Evolutionary conservation across 805 yeast genomes (phyloP), one percentile per base, ranked within the genome.

Genomic region (Jamesozyma gamospora): DNA sequence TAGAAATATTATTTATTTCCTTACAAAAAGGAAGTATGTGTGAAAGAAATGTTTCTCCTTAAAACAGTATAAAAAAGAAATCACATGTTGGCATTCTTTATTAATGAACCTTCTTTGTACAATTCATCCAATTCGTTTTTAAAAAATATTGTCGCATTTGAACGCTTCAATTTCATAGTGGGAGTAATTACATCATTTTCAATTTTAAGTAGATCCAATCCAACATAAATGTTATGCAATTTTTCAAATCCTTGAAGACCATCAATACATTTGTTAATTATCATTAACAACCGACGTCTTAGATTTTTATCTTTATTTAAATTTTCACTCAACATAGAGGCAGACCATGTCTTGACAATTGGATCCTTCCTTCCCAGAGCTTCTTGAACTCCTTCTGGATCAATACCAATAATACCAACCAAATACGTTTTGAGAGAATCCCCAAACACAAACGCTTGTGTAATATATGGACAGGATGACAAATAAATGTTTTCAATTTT

Each of bases 101-200:
- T 46, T 34, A 65, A 41, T 1, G 70, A 63, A 4, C 79, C 79
- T 46, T 76, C 78, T 35, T 53, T 52, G 46, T 77, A 77, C 61
- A 77, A 52, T 6, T 43, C 47, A 19, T 64, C 64, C 32, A 77
- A 57, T 24, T 60, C 64, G 9, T 53, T 47, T 32, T 58, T 53
- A 50, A 69, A 75, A 28, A 57, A 61, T 50, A 66, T 65, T 31
- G 66, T 66, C 1, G 78, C 76, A 21, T 64, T 62, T 2, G 69
- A 60, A 42, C 83, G 63, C 55, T 74, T 74, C 39, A 75, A 58
- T 56, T 75, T 75, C 46, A 75, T 51, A 4, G 88, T 81, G 29
- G 88, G 88, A 2, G 90, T 81, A 28, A 81, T 56, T 3, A 74
- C 71, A 36, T 75, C 78, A 42, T 76, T 75, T 35, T 70, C 77